phyloP scores from a whole-genome alignment of 2,329 filamentous ascomycete species.

The Calonectria henricotiae region DNA sequence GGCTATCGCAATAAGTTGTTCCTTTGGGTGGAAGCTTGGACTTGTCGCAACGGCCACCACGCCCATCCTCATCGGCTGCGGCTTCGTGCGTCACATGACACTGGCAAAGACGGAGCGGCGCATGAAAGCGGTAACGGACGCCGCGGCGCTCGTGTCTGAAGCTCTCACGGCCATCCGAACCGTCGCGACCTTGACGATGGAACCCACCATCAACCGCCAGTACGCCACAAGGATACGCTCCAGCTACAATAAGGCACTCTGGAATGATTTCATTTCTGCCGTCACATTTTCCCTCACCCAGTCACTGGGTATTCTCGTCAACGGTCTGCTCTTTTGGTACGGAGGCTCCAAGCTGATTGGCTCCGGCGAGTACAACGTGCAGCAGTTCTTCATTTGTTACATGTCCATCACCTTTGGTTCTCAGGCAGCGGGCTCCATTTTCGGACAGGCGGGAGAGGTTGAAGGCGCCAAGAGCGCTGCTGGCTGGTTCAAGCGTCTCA shows the following conservation, averaged over 20 bases:
- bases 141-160: constrained; percentile 20
- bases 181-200: constrained; percentile 21
- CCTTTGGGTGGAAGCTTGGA: constrained; percentile 25
- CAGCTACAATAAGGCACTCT: neutral
- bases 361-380: constrained; percentile 27
- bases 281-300: constrained; percentile 26
- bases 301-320: constrained; percentile 21
- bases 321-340: constrained; percentile 28
- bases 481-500: constrained; percentile 9
- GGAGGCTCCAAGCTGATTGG: constrained; percentile 25
- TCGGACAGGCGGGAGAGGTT: constrained; percentile 3
- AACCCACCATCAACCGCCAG: constrained; percentile 17
- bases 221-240: constrained; percentile 9
- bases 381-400: constrained; percentile 27
- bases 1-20: constrained; percentile 8
- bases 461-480: constrained; percentile 18
- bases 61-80: constrained; percentile 17
- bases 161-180: constrained; percentile 30
- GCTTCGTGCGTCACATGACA: constrained; percentile 12
- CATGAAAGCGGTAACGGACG: constrained; percentile 14
- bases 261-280: neutral
- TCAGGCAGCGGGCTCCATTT: constrained; percentile 19
- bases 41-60: constrained; percentile 9
- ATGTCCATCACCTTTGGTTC: constrained; percentile 22
- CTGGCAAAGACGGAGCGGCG: constrained; percentile 24